Conservation (phyloP, 495 filamentous ascomycete species). For the Aspergillus ostianus region DNA sequence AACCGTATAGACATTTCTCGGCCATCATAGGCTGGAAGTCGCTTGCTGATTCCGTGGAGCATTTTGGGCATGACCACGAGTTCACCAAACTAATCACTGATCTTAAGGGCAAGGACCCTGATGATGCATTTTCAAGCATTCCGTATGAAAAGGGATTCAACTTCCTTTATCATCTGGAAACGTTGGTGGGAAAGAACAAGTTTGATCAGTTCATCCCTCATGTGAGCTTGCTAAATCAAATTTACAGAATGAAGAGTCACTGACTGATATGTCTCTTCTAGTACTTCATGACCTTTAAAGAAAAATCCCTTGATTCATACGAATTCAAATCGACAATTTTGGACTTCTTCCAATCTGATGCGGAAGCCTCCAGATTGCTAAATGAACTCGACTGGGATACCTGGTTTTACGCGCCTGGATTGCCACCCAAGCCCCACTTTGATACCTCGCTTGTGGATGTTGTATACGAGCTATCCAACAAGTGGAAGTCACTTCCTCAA, state of each 20-base stretch:
- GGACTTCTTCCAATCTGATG: slow-evolving; percentile 74
- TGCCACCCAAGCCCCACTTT: slow-evolving; percentile 87
- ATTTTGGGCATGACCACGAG: slow-evolving; percentile 77
- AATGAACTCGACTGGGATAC: slow-evolving; percentile 79
- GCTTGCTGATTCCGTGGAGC: slow-evolving; percentile 69
- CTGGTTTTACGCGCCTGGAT: slow-evolving; percentile 79
- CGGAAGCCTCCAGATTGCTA: slow-evolving; percentile 63
- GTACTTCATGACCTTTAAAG: slow-evolving; percentile 82
- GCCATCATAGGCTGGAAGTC: slow-evolving; percentile 71
- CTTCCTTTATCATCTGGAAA: slow-evolving; percentile 82
- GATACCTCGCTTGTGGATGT: slow-evolving; percentile 84
- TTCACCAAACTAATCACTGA: slow-evolving; percentile 89
- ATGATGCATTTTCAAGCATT: slow-evolving; percentile 88
- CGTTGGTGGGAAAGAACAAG: slow-evolving; percentile 75
- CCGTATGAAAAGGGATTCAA: slow-evolving; percentile 75
- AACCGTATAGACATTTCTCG: slow-evolving; percentile 85
- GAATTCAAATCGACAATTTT: slow-evolving; percentile 88
- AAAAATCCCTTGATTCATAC: slow-evolving; percentile 82
- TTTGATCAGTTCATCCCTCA: slow-evolving; percentile 94
- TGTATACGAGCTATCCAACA: slow-evolving; percentile 75
- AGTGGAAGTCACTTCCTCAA: slow-evolving; percentile 62
- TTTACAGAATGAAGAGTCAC: not conserved
- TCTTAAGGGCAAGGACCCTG: slow-evolving; percentile 86
- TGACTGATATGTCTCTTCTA: slow-evolving; percentile 24
- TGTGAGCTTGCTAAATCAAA: slow-evolving; percentile 31